These are phyloP conservation scores for Dioszegia aurantiaca DNA, from an alignment of 768 basidiomycete genomes.

Conservation along the genomic window DNA sequence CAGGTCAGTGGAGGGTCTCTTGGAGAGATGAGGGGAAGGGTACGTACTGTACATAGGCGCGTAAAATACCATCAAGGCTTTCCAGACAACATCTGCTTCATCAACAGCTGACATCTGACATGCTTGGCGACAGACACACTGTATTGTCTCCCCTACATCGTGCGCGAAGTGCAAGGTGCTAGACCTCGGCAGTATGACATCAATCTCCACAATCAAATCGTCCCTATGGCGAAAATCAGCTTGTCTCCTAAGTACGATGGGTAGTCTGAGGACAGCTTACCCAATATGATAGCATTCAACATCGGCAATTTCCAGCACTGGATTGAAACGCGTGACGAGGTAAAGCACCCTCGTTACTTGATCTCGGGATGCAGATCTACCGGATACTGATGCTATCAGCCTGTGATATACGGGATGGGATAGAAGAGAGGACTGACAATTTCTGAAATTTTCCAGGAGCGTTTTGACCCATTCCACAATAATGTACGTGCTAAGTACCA, in stretches of 20 bases:
- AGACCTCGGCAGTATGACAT: constrained; percentile 43
- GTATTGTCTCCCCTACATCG: constrained; percentile 51
- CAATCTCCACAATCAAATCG: constrained; percentile 44
- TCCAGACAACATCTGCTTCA: constrained; percentile 29
- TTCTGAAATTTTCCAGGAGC: constrained; percentile 52
- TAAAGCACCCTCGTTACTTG: constrained; percentile 51
- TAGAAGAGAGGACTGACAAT: constrained; percentile 40
- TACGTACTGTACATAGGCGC: constrained; percentile 52
- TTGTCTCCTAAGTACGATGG: too few species aligned
- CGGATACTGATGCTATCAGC: constrained; percentile 36
- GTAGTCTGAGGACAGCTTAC: too few species aligned
- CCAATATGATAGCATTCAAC: constrained; percentile 54
- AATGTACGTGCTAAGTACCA: constrained; percentile 53
- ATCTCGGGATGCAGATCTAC: constrained; percentile 37
- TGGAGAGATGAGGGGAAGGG: neutral
- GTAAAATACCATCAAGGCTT: constrained; percentile 47
- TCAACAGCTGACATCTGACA: neutral
- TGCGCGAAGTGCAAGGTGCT: constrained; percentile 51
- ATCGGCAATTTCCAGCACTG: constrained; percentile 51
- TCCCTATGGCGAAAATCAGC: constrained; percentile 29
- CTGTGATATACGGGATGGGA: neutral
- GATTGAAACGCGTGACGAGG: constrained; percentile 53
- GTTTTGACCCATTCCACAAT: constrained; percentile 53
- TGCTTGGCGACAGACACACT: constrained; percentile 31
- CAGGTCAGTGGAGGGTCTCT: neutral